A percentile compares a stretch with the other conserved stretches of the same genome.
Conservation (phyloP, 495 filamentous ascomycete genomes). For the Tuber aestivum region DNA sequence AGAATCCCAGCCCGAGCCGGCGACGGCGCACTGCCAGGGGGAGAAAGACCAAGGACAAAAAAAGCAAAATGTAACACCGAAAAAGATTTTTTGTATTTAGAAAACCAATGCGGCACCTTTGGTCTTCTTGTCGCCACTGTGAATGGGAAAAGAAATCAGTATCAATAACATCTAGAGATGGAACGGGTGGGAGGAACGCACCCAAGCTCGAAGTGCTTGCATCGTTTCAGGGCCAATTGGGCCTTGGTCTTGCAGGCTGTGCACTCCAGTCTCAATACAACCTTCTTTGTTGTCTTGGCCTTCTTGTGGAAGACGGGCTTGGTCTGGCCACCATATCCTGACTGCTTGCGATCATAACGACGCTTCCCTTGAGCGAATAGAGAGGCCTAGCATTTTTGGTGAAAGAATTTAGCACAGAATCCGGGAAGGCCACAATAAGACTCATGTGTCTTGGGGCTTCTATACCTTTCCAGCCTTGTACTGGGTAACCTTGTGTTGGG, state of each 20-base stretch:
- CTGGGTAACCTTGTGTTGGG: conserved; percentile 89
- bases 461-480: conserved; percentile 90
- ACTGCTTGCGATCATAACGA: conserved; percentile 99
- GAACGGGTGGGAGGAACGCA: conserved; percentile 51
- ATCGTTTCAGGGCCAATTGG: conserved; percentile 94
- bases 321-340: conserved; percentile 99
- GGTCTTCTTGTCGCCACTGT: conserved; percentile 99
- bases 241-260: conserved; percentile 96
- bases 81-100: conserved; percentile 52
- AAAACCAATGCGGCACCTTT: conserved; percentile 99
- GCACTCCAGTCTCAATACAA: conserved; percentile 96
- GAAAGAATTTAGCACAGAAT: neutral
- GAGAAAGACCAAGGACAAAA: conserved; percentile 26
- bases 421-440: neutral
- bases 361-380: conserved; percentile 97
- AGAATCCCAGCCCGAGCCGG: conserved; percentile 17
- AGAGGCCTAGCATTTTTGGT: conserved; percentile 58
- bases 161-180: conserved; percentile 4
- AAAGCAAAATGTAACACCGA: conserved; percentile 30
- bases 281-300: conserved; percentile 99
- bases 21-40: conserved; percentile 15
- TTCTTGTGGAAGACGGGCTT: conserved; percentile 99
- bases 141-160: conserved; percentile 24
- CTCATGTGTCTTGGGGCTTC: conserved; percentile 19
- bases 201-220: conserved; percentile 99